A percentile compares a stretch with the other conserved stretches of the same genome.
Evolutionary conservation across 148 eudicot species (phyloP).

Genomic region (Rhododendron molle): DNA sequence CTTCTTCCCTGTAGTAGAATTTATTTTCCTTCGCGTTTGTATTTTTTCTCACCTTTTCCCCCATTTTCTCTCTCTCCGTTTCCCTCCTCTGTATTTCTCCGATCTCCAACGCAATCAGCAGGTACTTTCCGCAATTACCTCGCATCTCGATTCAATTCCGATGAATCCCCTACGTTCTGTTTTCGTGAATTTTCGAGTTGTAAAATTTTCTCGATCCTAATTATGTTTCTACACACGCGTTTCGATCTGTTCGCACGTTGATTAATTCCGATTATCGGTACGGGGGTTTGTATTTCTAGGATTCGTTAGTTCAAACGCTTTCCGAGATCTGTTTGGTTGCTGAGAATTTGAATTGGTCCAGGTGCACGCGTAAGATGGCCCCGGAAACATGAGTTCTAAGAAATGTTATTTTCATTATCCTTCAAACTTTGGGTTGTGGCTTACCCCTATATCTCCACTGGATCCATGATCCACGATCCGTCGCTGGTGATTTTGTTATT

Average conservation of each 20-base stretch:
- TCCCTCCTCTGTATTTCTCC: not conserved
- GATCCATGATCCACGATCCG: too few relatives aligned
- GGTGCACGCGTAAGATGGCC: not conserved
- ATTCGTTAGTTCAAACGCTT: not conserved
- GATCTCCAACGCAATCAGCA: not conserved
- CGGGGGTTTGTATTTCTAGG: not conserved
- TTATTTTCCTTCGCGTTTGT: not conserved
- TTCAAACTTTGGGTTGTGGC: not conserved
- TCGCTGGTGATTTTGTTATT: not conserved
- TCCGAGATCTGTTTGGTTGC: not conserved
- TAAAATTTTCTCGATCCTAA: not conserved
- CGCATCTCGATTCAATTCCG: not conserved
- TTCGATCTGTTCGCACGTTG: not conserved
- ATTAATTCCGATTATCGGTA: not conserved
- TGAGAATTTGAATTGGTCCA: not conserved
- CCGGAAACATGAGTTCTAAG: not conserved
- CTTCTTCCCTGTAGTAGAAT: not conserved
- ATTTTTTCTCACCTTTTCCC: slow-evolving; percentile 1
- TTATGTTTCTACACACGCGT: not conserved
- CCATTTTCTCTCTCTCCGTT: not conserved
- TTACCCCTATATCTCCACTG: too few relatives aligned
- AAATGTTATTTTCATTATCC: not conserved
- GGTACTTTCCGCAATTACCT: not conserved
- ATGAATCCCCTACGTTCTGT: not conserved
- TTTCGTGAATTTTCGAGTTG: not conserved